Evolutionary conservation across 2,329 filamentous ascomycete genomes (phyloP).

Genomic region (Didymella glomerata): DNA sequence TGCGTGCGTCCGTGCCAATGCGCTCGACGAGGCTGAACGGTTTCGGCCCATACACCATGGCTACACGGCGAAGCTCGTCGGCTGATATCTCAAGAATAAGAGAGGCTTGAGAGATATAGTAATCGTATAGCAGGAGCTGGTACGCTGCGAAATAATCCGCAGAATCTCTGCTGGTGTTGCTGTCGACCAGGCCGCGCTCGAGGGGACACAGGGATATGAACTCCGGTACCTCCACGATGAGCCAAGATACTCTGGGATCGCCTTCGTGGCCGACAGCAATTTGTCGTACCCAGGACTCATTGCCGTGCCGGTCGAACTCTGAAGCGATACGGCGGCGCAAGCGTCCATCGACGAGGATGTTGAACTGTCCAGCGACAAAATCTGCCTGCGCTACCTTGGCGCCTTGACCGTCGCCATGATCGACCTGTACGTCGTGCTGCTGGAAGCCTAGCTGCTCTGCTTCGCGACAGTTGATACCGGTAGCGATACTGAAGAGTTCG

Average conservation of each 20-base stretch:
- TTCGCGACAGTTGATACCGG: conserved; percentile 23
- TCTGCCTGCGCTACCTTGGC: conserved; percentile 16
- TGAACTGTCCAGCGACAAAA: conserved; percentile 15
- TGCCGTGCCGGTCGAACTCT: conserved; percentile 14
- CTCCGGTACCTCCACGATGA: conserved; percentile 18
- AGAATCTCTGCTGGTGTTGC: conserved; percentile 18
- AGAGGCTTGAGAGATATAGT: conserved; percentile 29
- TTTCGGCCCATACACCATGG: conserved; percentile 29
- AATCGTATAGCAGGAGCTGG: conserved; percentile 29
- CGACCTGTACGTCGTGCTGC: conserved; percentile 26
- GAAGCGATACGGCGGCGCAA: conserved; percentile 18
- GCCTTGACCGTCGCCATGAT: conserved; percentile 29
- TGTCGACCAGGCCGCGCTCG: conserved; percentile 1
- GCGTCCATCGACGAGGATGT: conserved; percentile 18
- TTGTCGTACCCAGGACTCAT: conserved; percentile 19
- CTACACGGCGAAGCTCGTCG: conserved; percentile 26
- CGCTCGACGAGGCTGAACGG: conserved; percentile 30
- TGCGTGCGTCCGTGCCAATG: conserved; percentile 23
- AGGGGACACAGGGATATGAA: conserved; percentile 11
- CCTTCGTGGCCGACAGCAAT: conserved; percentile 17
- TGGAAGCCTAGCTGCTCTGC: conserved; percentile 29
- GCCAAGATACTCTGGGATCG: conserved; percentile 13
- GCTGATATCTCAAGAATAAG: conserved; percentile 24
- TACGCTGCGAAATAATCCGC: conserved; percentile 29
- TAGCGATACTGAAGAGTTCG: conserved; percentile 17